These are phyloP conservation scores for Clarireedia monteithiana DNA, from an alignment of 2,329 filamentous ascomycete species.

Conservation along the genomic window DNA sequence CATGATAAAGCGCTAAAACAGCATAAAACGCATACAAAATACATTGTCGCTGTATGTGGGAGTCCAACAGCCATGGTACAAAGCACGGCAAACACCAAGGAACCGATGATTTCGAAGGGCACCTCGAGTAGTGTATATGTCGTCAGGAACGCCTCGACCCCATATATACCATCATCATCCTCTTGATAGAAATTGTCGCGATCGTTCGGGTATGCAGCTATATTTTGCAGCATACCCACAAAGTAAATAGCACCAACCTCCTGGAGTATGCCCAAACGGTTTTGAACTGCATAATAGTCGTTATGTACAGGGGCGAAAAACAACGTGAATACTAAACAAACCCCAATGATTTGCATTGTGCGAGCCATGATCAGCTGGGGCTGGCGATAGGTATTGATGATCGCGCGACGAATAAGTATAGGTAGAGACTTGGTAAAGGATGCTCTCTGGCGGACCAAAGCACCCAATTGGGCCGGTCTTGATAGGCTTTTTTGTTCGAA, in stretches of 20 bases:
- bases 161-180: constrained; percentile 62
- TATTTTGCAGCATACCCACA: constrained; percentile 69
- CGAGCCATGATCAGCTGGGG: neutral
- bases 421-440: neutral
- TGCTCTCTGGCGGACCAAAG: neutral
- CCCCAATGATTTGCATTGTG: neutral
- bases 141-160: constrained; percentile 58
- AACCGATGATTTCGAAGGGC: constrained; percentile 59
- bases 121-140: constrained; percentile 63
- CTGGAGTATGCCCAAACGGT: neutral
- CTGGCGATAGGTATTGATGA: neutral
- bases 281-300: neutral
- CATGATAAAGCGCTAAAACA: constrained; percentile 64
- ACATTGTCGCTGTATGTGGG: constrained; percentile 50
- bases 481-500: too few species aligned
- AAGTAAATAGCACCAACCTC: too few species aligned
- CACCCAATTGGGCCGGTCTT: neutral
- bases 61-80: constrained; percentile 56
- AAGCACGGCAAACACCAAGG: constrained; percentile 55
- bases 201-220: constrained; percentile 62
- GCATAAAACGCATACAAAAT: constrained; percentile 56
- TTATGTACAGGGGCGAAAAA: constrained; percentile 1
- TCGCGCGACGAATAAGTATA: constrained; percentile 27
- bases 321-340: neutral
- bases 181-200: constrained; percentile 68